Evolutionary conservation across 352 stramenopile genomes (phyloP).

Genomic region (Globisporangium nodosum): DNA sequence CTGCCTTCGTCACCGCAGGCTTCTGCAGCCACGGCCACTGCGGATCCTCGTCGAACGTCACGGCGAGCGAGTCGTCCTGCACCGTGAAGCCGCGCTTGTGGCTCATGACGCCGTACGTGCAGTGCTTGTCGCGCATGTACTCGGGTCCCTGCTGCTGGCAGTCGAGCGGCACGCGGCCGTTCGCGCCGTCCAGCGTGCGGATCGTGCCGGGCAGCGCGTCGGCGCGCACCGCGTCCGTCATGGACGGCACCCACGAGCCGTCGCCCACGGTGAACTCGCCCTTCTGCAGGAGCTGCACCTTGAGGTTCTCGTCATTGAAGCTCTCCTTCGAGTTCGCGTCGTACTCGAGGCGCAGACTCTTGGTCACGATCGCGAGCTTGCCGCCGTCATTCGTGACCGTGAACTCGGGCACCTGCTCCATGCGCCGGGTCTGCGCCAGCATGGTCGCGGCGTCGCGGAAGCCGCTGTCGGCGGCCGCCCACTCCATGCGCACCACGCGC

Average conservation of each 20-base stretch:
- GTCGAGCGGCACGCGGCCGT: slow-evolving; percentile 22
- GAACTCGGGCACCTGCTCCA: slow-evolving; percentile 16
- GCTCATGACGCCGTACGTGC: slow-evolving; percentile 32
- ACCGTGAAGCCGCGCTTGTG: slow-evolving; percentile 26
- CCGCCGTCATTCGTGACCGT: slow-evolving; percentile 9
- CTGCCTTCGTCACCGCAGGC: not conserved
- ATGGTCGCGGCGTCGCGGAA: slow-evolving; percentile 23
- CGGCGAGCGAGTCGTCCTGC: slow-evolving; percentile 27
- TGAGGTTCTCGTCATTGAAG: slow-evolving; percentile 24
- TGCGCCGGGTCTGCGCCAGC: slow-evolving; percentile 15
- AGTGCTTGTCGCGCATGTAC: slow-evolving; percentile 30
- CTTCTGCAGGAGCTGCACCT: slow-evolving; percentile 10
- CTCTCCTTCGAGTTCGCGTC: slow-evolving; percentile 13
- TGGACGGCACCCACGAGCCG: slow-evolving; percentile 16
- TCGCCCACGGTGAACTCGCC: not conserved
- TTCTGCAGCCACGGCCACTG: slow-evolving; percentile 23
- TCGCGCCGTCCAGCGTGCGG: slow-evolving; percentile 28
- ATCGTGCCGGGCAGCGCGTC: slow-evolving; percentile 28
- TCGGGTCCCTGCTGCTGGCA: slow-evolving; percentile 21
- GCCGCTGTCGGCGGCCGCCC: not conserved
- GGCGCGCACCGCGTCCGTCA: slow-evolving; percentile 15
- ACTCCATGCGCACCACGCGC: slow-evolving; percentile 32
- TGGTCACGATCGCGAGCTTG: slow-evolving; percentile 16
- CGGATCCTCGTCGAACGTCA: slow-evolving; percentile 18
- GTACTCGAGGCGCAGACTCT: slow-evolving; percentile 16